These are phyloP conservation scores for Saccharomycopsis babjevae DNA, from an alignment of 805 yeast species.

Conservation along the genomic window DNA sequence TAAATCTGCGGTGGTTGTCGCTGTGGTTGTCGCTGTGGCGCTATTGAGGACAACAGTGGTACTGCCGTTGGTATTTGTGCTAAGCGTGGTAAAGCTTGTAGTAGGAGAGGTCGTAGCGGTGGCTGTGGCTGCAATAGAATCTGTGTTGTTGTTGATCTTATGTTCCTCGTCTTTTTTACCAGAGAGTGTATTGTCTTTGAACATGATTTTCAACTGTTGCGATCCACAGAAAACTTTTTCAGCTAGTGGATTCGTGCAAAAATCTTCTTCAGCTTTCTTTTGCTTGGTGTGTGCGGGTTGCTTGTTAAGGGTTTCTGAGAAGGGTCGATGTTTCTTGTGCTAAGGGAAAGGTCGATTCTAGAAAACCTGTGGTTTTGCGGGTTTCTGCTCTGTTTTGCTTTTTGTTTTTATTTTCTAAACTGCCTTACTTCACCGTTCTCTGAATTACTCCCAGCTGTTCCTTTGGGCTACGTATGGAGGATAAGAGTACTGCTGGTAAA, in stretches of 20 bases:
- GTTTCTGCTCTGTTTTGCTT: too few relatives aligned
- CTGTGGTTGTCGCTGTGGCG: background rate
- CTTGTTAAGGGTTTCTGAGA: background rate
- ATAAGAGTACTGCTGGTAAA: too few relatives aligned
- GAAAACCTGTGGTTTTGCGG: too few relatives aligned
- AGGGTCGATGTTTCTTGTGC: too few relatives aligned
- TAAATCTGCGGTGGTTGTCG: background rate
- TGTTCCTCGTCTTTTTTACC: background rate
- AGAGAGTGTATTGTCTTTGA: background rate
- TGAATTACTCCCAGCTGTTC: too few relatives aligned
- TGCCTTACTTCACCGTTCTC: too few relatives aligned
- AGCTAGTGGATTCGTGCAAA: background rate
- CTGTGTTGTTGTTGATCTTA: background rate
- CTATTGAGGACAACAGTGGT: background rate
- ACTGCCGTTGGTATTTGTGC: background rate
- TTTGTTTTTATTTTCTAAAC: too few relatives aligned
- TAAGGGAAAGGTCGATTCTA: too few relatives aligned
- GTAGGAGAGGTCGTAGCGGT: background rate
- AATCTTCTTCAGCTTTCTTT: background rate
- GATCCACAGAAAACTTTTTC: background rate
- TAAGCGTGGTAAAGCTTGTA: background rate
- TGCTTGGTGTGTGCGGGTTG: background rate
- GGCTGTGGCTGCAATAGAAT: background rate
- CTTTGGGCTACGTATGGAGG: too few relatives aligned
- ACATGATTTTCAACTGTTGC: background rate